phyloP scores from a whole-genome alignment of 495 filamentous ascomycete genomes.

The Podospora fimiseda region DNA sequence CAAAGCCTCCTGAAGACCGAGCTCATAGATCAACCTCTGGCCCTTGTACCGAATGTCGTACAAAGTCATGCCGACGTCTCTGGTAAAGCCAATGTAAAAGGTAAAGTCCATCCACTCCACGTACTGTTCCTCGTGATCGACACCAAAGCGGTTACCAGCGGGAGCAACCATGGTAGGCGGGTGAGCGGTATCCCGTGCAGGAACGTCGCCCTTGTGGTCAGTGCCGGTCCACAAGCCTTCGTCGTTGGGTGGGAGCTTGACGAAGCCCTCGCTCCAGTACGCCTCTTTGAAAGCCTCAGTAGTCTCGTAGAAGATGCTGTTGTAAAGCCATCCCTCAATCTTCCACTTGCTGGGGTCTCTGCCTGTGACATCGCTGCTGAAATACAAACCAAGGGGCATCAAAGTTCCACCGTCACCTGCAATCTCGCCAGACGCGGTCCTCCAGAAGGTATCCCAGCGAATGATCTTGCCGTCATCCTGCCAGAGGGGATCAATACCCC shows the following conservation, averaged over 20 bases:
- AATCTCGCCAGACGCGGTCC: slow-evolving; percentile 26
- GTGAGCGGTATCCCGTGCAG: slow-evolving; percentile 30
- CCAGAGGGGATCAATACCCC: slow-evolving; percentile 35
- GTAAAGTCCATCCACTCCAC: slow-evolving; percentile 49
- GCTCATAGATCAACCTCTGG: slow-evolving; percentile 49
- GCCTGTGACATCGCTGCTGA: slow-evolving; percentile 41
- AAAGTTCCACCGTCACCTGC: slow-evolving; percentile 34
- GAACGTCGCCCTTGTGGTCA: slow-evolving; percentile 26
- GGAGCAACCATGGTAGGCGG: slow-evolving; percentile 36
- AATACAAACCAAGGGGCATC: slow-evolving; percentile 38
- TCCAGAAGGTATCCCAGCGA: slow-evolving; percentile 39
- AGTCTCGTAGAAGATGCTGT: slow-evolving; percentile 42
- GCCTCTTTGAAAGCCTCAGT: slow-evolving; percentile 41
- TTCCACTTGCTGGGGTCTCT: slow-evolving; percentile 41
- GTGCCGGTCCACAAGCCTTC: slow-evolving; percentile 42
- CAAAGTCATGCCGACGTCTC: slow-evolving; percentile 40
- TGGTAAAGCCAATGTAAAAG: slow-evolving; percentile 43
- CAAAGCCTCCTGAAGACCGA: slow-evolving; percentile 50
- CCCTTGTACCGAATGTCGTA: slow-evolving; percentile 49
- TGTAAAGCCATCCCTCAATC: slow-evolving; percentile 44
- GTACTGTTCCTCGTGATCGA: slow-evolving; percentile 42
- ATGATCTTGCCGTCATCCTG: slow-evolving; percentile 38
- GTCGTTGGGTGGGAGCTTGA: slow-evolving; percentile 33
- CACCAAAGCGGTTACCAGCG: slow-evolving; percentile 30
- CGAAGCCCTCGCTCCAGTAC: slow-evolving; percentile 35